A percentile compares a stretch with the other conserved stretches of the same genome.
phyloP scores from a whole-genome alignment of 176 grass and related monocot genomes.

The Eragrostis curvula region DNA sequence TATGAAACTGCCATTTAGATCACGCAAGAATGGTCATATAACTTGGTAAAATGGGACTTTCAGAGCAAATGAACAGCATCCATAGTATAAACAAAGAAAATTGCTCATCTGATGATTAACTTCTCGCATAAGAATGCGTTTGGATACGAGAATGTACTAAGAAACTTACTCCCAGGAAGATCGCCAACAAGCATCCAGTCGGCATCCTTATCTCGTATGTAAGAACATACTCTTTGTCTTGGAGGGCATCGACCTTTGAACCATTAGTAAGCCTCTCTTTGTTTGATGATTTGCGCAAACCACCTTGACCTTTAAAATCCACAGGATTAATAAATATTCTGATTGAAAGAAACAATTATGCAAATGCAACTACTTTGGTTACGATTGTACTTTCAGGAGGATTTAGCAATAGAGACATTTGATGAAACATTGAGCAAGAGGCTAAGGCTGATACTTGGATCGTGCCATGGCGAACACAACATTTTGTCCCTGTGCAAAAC shows the following conservation, averaged over 20 bases:
- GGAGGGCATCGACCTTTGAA: conserved; percentile 55
- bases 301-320: conserved; percentile 55
- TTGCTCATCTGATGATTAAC: background rate
- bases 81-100: background rate
- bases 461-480: background rate
- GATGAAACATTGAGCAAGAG: background rate
- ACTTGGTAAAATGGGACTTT: background rate
- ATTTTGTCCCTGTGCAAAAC: background rate
- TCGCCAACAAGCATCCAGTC: conserved; percentile 89
- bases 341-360: background rate
- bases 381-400: background rate
- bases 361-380: background rate
- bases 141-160: background rate
- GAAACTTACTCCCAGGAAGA: conserved; percentile 81
- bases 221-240: conserved; percentile 73
- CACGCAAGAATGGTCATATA: background rate
- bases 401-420: background rate
- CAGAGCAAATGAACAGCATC: background rate
- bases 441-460: background rate
- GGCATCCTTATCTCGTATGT: conserved; percentile 78
- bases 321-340: conserved; percentile 1
- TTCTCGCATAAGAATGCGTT: background rate
- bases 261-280: conserved; percentile 54
- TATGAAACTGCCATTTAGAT: background rate
- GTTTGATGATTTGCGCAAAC: conserved; percentile 39